Conservation (phyloP, 352 stramenopile species). For the Lagenidium sp. region DNA sequence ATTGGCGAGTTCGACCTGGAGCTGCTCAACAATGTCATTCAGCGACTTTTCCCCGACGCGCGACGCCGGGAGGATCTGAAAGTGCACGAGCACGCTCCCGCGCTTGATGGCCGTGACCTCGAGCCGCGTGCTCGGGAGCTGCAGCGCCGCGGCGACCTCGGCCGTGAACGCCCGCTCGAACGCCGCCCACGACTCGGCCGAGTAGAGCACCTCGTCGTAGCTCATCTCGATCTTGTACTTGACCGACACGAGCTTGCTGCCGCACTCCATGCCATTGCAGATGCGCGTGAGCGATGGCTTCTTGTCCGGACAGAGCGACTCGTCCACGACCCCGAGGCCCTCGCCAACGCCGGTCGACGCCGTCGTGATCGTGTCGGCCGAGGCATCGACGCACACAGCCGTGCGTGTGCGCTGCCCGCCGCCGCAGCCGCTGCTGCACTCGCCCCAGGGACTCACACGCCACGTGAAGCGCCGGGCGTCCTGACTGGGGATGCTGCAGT, state of each 20-base stretch:
- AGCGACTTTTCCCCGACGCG: conserved; percentile 48
- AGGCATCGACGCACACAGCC: conserved; percentile 28
- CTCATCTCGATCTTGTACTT: conserved; percentile 67
- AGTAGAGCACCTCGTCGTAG: conserved; percentile 70
- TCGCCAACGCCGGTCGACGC: no score
- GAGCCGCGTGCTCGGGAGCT: conserved; percentile 40
- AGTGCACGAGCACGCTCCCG: conserved; percentile 54
- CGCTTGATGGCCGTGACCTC: conserved; percentile 44
- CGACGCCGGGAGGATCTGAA: conserved; percentile 54
- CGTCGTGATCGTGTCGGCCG: conserved; percentile 13
- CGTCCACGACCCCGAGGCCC: no score
- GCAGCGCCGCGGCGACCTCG: conserved; percentile 46
- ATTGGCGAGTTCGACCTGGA: conserved; percentile 49
- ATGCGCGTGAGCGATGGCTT: conserved; percentile 52
- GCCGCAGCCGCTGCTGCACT: conserved; percentile 53
- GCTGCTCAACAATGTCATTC: conserved; percentile 53
- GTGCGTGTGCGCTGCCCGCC: conserved; percentile 36
- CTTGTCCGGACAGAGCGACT: conserved; percentile 20
- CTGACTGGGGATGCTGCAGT: conserved; percentile 56
- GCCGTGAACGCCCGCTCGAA: conserved; percentile 63
- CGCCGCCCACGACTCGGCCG: conserved; percentile 27
- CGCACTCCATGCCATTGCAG: conserved; percentile 72
- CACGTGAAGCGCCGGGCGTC: conserved; percentile 28
- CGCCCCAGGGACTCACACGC: conserved; percentile 45
- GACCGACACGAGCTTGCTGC: conserved; percentile 54